These are phyloP conservation scores for Clohesyomyces aquaticus DNA, from an alignment of 495 filamentous ascomycete species.

Conservation along the genomic window DNA sequence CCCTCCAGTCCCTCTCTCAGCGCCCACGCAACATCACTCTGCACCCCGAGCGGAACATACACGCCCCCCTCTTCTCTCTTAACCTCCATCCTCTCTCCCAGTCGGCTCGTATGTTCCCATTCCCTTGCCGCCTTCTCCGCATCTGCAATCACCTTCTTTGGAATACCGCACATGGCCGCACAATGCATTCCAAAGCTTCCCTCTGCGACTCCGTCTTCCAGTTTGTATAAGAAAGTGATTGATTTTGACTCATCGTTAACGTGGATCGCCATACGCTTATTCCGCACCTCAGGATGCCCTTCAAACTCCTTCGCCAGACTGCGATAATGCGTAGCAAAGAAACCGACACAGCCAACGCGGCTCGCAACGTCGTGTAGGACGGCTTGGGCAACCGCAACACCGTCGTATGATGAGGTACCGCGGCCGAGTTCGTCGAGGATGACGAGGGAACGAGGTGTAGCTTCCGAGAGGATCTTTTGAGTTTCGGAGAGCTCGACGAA, in stretches of 20 bases:
- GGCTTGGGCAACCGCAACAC: constrained; percentile 93
- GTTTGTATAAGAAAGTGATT: constrained; percentile 93
- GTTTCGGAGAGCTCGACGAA: constrained; percentile 98
- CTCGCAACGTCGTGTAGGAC: constrained; percentile 94
- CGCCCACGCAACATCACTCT: constrained; percentile 89
- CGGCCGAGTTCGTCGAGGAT: constrained; percentile 98
- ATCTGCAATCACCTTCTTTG: constrained; percentile 75
- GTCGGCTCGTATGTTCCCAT: constrained; percentile 91
- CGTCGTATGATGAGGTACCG: constrained; percentile 92
- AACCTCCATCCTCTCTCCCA: constrained; percentile 86
- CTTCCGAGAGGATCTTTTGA: constrained; percentile 96
- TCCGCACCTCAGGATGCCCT: constrained; percentile 80
- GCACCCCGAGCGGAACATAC: constrained; percentile 81
- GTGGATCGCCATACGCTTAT: constrained; percentile 88
- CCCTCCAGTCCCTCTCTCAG: constrained; percentile 58
- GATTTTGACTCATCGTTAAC: constrained; percentile 83
- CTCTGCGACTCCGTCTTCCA: constrained; percentile 94
- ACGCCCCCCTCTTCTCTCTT: constrained; percentile 64
- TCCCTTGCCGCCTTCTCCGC: constrained; percentile 89
- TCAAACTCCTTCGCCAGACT: constrained; percentile 88
- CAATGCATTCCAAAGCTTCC: constrained; percentile 99
- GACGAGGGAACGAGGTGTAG: constrained; percentile 90
- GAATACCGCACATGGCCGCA: constrained; percentile 95
- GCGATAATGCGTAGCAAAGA: constrained; percentile 99
- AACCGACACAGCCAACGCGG: constrained; percentile 89